Percentiles rank a stretch among this genome's conserved stretches.
phyloP scores from a whole-genome alignment of 2,329 filamentous ascomycete species.

The Hypoxylon sp. region DNA sequence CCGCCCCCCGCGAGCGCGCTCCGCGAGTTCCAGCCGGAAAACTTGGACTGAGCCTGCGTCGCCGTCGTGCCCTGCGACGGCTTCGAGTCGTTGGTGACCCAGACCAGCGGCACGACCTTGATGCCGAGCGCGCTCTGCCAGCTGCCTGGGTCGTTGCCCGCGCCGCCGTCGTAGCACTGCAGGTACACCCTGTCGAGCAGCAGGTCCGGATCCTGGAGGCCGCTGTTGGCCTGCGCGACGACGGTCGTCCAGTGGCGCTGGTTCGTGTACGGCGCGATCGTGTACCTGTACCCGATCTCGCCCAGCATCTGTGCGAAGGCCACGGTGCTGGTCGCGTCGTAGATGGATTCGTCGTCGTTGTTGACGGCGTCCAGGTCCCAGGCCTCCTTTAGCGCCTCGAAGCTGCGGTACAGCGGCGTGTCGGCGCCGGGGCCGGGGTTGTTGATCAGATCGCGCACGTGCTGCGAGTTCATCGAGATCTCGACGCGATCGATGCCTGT shows the following conservation, averaged over 20 bases:
- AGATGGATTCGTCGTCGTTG: slow-evolving; percentile 56
- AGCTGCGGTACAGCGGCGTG: slow-evolving; percentile 51
- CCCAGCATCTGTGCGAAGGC: slow-evolving; percentile 53
- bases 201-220: slow-evolving; percentile 36
- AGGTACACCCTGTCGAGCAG: slow-evolving; percentile 53
- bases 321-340: slow-evolving; percentile 53
- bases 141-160: slow-evolving; percentile 49
- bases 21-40: slow-evolving; percentile 46
- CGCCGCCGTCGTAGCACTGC: slow-evolving; percentile 56
- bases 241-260: slow-evolving; percentile 49
- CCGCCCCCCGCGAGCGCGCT: slow-evolving; percentile 50
- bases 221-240: slow-evolving; percentile 43
- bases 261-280: slow-evolving; percentile 54
- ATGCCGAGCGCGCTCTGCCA: slow-evolving; percentile 51
- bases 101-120: slow-evolving; percentile 54
- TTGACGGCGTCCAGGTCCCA: slow-evolving; percentile 56
- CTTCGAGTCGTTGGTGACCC: slow-evolving; percentile 57
- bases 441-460: slow-evolving; percentile 51
- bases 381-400: slow-evolving; percentile 49
- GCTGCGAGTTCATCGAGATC: slow-evolving; percentile 54
- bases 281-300: slow-evolving; percentile 52
- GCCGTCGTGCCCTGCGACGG: slow-evolving; percentile 50
- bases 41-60: slow-evolving; percentile 48
- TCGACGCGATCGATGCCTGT: slow-evolving; percentile 51
- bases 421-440: slow-evolving; percentile 45